A percentile compares a stretch with the other conserved stretches of the same genome.
Evolutionary conservation across 1,139 yeast species (phyloP).

Genomic region (Candida frijolesensis): DNA sequence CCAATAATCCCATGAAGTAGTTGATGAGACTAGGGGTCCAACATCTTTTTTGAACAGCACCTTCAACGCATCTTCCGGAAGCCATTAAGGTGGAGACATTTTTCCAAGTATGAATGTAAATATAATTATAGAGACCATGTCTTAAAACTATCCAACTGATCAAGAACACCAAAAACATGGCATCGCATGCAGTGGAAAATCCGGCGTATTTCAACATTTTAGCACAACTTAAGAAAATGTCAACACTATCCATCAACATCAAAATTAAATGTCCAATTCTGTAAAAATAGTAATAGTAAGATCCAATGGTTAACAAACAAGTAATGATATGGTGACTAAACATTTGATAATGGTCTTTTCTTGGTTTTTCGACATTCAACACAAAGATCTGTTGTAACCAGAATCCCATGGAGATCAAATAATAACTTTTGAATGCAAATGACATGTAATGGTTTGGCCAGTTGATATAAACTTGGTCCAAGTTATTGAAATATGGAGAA

Average conservation of each 20-base stretch:
- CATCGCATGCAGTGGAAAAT: slow-evolving; percentile 60
- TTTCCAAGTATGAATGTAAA: slow-evolving; percentile 54
- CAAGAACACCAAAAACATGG: slow-evolving; percentile 67
- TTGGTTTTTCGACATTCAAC: slow-evolving; percentile 70
- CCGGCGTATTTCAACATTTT: slow-evolving; percentile 79
- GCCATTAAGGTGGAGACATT: slow-evolving; percentile 40
- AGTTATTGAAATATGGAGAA: slow-evolving; percentile 62
- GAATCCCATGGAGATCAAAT: slow-evolving; percentile 68
- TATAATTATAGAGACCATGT: slow-evolving; percentile 73
- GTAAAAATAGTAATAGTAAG: slow-evolving; percentile 72
- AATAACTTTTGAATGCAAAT: slow-evolving; percentile 62
- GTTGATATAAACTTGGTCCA: slow-evolving; percentile 61
- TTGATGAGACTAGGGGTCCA: slow-evolving; percentile 57
- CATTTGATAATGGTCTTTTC: slow-evolving; percentile 89
- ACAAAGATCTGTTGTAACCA: slow-evolving; percentile 85
- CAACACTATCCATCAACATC: slow-evolving; percentile 82
- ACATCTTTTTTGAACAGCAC: slow-evolving; percentile 45
- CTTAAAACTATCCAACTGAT: slow-evolving; percentile 70
- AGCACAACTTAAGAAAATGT: slow-evolving; percentile 69
- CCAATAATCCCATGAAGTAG: slow-evolving; percentile 57
- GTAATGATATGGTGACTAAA: slow-evolving; percentile 87
- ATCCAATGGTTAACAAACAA: slow-evolving; percentile 63
- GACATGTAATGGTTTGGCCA: slow-evolving; percentile 74
- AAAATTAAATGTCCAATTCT: slow-evolving; percentile 80
- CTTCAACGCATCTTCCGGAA: slow-evolving; percentile 38